phyloP scores from a whole-genome alignment of 2,329 filamentous ascomycete genomes.

The Xylaria polymorpha region DNA sequence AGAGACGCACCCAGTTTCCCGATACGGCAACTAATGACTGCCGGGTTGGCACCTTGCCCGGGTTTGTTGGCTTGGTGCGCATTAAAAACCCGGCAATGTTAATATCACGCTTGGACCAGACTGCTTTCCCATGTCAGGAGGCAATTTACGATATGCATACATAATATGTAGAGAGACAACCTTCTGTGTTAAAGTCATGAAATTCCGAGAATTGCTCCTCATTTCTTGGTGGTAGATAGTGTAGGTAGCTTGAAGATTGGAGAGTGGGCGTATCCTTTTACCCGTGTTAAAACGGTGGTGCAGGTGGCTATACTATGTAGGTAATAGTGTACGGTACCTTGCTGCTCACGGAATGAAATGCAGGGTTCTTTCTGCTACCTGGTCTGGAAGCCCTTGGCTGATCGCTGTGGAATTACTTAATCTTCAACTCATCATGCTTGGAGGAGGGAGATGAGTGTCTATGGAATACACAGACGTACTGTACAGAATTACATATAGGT shows the following conservation, averaged over 20 bases:
- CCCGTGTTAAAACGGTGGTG: constrained; percentile 22
- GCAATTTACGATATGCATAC: too few relatives aligned
- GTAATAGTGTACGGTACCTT: not conserved
- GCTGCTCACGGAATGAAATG: not conserved
- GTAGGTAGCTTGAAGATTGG: too few relatives aligned
- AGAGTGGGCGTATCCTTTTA: constrained; percentile 19
- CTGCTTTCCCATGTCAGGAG: too few relatives aligned
- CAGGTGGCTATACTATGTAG: too few relatives aligned
- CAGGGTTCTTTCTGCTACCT: not conserved
- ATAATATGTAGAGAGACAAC: too few relatives aligned
- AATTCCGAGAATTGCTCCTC: not conserved
- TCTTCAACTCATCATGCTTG: not conserved
- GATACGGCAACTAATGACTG: constrained; percentile 14
- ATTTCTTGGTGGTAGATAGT: constrained; percentile 9
- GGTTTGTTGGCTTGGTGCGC: not conserved
- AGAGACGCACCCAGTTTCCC: constrained; percentile 8
- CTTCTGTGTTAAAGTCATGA: too few relatives aligned
- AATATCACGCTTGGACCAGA: not conserved
- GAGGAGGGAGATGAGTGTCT: not conserved
- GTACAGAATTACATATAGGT: constrained; percentile 31
- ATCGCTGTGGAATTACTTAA: not conserved
- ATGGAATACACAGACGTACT: constrained; percentile 12
- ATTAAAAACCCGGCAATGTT: not conserved
- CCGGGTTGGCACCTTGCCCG: not conserved
- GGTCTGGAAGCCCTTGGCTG: not conserved